These are phyloP conservation scores for Vickermania ingenoplastis DNA, from an alignment of 208 protist genomes.

Conservation along the genomic window DNA sequence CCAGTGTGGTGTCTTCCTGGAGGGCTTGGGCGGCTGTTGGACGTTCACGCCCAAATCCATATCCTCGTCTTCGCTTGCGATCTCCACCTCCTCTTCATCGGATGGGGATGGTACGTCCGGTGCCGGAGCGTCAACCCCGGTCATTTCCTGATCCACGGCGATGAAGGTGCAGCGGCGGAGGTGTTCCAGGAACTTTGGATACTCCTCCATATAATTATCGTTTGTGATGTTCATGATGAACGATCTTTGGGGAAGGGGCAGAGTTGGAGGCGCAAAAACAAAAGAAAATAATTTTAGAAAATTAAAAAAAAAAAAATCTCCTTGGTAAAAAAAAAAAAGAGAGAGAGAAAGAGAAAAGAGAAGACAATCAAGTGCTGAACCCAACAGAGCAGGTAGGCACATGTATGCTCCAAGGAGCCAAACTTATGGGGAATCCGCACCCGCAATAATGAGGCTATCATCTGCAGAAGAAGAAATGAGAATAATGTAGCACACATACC, in stretches of 20 bases:
- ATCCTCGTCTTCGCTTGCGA: background rate
- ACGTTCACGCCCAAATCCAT: background rate
- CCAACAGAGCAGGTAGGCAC: too few species aligned
- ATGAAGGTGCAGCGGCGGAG: background rate
- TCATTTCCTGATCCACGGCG: conserved; percentile 80
- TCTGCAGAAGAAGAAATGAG: too few species aligned
- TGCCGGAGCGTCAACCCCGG: conserved; percentile 32
- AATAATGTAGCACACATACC: too few species aligned
- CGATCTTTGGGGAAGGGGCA: background rate
- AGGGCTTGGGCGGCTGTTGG: too few species aligned
- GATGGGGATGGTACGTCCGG: conserved; percentile 1
- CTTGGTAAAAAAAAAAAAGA: conserved; percentile 2
- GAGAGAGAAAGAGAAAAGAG: background rate
- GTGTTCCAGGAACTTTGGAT: background rate
- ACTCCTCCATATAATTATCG: background rate
- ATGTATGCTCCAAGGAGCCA: too few species aligned
- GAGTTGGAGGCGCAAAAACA: background rate
- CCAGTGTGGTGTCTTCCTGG: too few species aligned
- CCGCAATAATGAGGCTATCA: too few species aligned
- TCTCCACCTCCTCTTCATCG: background rate
- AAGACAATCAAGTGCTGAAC: too few species aligned
- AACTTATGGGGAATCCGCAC: too few species aligned
- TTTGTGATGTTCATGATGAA: background rate
- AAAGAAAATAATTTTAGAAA: conserved; percentile 1
- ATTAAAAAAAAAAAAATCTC: conserved; percentile 2